Conservation (phyloP, 495 filamentous ascomycete species). For the Xylaria longipes region DNA sequence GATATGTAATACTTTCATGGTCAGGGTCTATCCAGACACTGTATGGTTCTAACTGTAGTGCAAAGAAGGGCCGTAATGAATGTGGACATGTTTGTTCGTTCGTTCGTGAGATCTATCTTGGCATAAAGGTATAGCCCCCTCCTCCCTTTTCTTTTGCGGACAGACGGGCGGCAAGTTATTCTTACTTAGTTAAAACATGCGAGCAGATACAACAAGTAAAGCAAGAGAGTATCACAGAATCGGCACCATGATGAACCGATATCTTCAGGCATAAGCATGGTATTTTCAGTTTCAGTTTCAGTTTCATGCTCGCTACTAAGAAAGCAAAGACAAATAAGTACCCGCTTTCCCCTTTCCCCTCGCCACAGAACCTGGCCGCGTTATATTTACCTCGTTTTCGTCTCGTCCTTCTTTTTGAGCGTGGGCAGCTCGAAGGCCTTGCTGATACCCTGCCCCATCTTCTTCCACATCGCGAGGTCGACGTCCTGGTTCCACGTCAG, state of each 20-base stretch:
- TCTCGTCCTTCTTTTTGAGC: conserved; percentile 64
- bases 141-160: not conserved
- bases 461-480: conserved; percentile 68
- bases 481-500: conserved; percentile 74
- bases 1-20: not conserved
- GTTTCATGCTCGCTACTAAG: not conserved
- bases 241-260: too few relatives aligned
- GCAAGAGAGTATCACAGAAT: not conserved
- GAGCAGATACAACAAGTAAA: not conserved
- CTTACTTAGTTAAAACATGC: not conserved
- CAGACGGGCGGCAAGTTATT: too few relatives aligned
- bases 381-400: conserved; percentile 2
- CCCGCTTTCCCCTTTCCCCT: not conserved
- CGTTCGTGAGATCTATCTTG: too few relatives aligned
- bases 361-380: too few relatives aligned
- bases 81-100: too few relatives aligned
- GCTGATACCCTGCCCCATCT: conserved; percentile 65
- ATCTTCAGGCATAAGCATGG: too few relatives aligned
- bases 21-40: not conserved
- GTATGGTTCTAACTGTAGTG: too few relatives aligned
- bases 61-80: too few relatives aligned
- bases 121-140: too few relatives aligned
- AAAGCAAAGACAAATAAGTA: not conserved
- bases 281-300: too few relatives aligned
- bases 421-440: conserved; percentile 75